Conservation (phyloP, 495 filamentous ascomycete species). For the Daldinia grandis region DNA sequence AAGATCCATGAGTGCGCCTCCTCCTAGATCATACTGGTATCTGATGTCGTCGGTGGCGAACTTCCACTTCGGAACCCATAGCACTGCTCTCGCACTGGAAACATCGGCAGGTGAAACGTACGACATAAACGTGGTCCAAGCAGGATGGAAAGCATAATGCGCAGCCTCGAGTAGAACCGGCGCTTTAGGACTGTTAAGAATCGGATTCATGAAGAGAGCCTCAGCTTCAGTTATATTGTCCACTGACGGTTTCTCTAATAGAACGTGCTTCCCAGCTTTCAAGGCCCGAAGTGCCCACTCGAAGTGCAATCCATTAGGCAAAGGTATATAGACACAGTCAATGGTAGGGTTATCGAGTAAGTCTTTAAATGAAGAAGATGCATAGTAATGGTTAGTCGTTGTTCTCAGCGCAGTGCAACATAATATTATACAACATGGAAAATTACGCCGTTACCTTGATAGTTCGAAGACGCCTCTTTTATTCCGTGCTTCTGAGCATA, state of each 20-base stretch:
- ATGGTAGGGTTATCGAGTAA: slow-evolving; percentile 61
- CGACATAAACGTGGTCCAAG: slow-evolving; percentile 59
- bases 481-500: slow-evolving; percentile 69
- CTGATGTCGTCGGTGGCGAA: slow-evolving; percentile 61
- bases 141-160: slow-evolving; percentile 65
- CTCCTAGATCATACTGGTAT: slow-evolving; percentile 62
- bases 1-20: slow-evolving; percentile 68
- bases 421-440: too few relatives aligned
- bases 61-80: slow-evolving; percentile 43
- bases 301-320: slow-evolving; percentile 63
- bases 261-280: slow-evolving; percentile 65
- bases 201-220: slow-evolving; percentile 54
- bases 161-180: slow-evolving; percentile 68
- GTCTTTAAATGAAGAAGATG: slow-evolving; percentile 39
- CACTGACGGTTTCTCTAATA: slow-evolving; percentile 65
- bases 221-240: slow-evolving; percentile 60
- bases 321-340: slow-evolving; percentile 60
- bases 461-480: slow-evolving; percentile 58
- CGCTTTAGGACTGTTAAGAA: slow-evolving; percentile 37
- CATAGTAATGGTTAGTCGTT: not conserved
- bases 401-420: not conserved
- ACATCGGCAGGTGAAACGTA: slow-evolving; percentile 53
- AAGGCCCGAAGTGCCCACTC: slow-evolving; percentile 62
- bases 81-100: slow-evolving; percentile 44
- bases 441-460: slow-evolving; percentile 50